Conservation (phyloP, 768 basidiomycete species). For the Lanmaoa pseudosensibilis region DNA sequence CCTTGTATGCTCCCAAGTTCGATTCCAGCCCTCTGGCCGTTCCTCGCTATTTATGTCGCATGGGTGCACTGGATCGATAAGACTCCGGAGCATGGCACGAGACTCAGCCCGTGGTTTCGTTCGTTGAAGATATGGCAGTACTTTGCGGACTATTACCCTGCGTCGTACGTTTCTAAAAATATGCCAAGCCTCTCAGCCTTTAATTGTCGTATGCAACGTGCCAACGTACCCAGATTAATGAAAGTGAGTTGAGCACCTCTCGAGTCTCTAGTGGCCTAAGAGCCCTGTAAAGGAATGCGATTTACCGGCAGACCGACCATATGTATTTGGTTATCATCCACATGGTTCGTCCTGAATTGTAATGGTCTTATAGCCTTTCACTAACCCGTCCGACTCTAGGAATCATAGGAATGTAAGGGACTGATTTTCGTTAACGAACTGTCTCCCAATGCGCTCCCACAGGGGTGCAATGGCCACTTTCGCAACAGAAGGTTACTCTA, state of each 20-base stretch:
- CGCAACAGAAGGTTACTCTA: slow-evolving; percentile 77
- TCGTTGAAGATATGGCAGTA: slow-evolving; percentile 75
- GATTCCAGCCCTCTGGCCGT: slow-evolving; percentile 84
- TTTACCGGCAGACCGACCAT: slow-evolving; percentile 86
- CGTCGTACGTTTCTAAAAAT: slow-evolving; percentile 60
- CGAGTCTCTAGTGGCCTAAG: not conserved
- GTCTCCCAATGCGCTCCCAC: not conserved
- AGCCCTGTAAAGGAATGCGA: slow-evolving; percentile 62
- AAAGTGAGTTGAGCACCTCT: slow-evolving; percentile 34
- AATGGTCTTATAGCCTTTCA: not conserved
- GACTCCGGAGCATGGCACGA: slow-evolving; percentile 70
- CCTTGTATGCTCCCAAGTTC: slow-evolving; percentile 53
- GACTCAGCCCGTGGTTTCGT: slow-evolving; percentile 75
- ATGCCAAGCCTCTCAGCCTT: not conserved
- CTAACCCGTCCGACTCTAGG: slow-evolving; percentile 46
- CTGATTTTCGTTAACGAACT: not conserved
- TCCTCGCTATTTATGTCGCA: slow-evolving; percentile 70
- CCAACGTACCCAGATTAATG: slow-evolving; percentile 12
- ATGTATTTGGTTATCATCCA: slow-evolving; percentile 98
- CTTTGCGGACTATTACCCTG: slow-evolving; percentile 91
- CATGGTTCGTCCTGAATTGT: slow-evolving; percentile 62
- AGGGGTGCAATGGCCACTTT: slow-evolving; percentile 97
- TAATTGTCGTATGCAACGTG: not conserved
- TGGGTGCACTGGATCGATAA: slow-evolving; percentile 80
- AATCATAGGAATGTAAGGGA: slow-evolving; percentile 92